Evolutionary conservation across 2,329 filamentous ascomycete genomes (phyloP).

Genomic region (Fusarium sp.): DNA sequence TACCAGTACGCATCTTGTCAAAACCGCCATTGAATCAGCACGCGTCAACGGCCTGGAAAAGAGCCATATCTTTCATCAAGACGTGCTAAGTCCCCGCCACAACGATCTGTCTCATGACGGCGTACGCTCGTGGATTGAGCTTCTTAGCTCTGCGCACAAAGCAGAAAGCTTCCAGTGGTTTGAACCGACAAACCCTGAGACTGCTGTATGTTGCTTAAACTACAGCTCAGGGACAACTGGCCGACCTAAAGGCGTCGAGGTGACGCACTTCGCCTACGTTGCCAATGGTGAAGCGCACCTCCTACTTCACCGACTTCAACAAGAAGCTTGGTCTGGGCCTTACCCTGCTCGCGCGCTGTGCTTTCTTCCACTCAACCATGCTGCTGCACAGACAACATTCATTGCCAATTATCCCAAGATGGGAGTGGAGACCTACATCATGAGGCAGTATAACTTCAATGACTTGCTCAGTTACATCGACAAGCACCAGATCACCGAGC

Average conservation of each 20-base stretch:
- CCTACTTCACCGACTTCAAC: not conserved
- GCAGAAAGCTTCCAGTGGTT: not conserved
- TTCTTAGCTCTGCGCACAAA: not conserved
- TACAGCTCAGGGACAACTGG: not conserved
- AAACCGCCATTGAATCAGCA: not conserved
- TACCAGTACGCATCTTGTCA: not conserved
- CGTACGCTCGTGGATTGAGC: not conserved
- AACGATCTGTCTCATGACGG: not conserved
- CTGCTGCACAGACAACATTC: not conserved
- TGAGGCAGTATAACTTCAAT: not conserved
- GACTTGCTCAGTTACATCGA: not conserved
- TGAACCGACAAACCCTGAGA: not conserved
- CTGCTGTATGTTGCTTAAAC: not conserved
- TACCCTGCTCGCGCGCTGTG: not conserved
- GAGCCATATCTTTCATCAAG: not conserved
- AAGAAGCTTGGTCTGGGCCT: not conserved
- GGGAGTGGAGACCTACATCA: not conserved
- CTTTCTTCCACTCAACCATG: not conserved
- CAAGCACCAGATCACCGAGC: not conserved
- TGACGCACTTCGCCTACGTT: not conserved
- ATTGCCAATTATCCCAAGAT: not conserved
- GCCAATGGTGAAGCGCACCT: not conserved
- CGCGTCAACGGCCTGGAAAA: not conserved
- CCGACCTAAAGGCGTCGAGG: not conserved
- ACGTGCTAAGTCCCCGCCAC: fast-evolving